These are phyloP conservation scores for Cystobasidium onofrii DNA, from an alignment of 768 basidiomycete genomes.

Conservation along the genomic window DNA sequence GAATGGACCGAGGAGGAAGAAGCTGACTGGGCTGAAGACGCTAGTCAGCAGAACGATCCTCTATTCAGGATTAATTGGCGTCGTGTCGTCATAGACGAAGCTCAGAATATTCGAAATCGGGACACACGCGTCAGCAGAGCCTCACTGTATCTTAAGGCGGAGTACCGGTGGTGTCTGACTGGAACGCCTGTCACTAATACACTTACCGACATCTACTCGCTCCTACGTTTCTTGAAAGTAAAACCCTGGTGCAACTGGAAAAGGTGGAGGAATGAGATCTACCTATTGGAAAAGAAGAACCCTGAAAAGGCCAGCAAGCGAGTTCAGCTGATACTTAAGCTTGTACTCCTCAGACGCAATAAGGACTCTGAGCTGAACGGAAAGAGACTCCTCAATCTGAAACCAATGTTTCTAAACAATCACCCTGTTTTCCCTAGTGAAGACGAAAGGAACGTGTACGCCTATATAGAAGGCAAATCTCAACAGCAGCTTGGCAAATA, in stretches of 20 bases:
- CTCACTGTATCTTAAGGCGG: slow-evolving; percentile 53
- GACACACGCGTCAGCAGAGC: slow-evolving; percentile 51
- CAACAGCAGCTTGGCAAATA: not conserved
- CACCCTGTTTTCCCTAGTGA: not conserved
- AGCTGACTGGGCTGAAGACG: slow-evolving; percentile 36
- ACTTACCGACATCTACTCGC: slow-evolving; percentile 9
- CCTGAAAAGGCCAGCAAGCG: not conserved
- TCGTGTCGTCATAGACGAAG: slow-evolving; percentile 46
- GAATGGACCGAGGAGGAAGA: slow-evolving; percentile 37
- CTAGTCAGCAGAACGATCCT: slow-evolving; percentile 43
- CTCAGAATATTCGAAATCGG: slow-evolving; percentile 45
- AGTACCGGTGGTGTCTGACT: slow-evolving; percentile 54
- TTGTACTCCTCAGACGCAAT: not conserved
- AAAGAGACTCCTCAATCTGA: not conserved
- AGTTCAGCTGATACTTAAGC: not conserved
- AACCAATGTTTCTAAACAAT: not conserved
- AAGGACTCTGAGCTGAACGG: slow-evolving; percentile 11
- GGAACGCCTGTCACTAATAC: slow-evolving; percentile 65
- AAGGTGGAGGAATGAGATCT: not conserved
- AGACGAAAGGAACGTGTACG: slow-evolving; percentile 7
- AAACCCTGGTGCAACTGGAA: not conserved
- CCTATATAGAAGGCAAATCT: not conserved
- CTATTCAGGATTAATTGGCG: slow-evolving; percentile 45
- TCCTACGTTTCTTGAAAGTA: slow-evolving; percentile 10
- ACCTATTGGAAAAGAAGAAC: not conserved